A percentile compares a stretch with the other conserved stretches of the same genome.
phyloP scores from a whole-genome alignment of 2,329 filamentous ascomycete genomes.

The Penicillium crustosum region DNA sequence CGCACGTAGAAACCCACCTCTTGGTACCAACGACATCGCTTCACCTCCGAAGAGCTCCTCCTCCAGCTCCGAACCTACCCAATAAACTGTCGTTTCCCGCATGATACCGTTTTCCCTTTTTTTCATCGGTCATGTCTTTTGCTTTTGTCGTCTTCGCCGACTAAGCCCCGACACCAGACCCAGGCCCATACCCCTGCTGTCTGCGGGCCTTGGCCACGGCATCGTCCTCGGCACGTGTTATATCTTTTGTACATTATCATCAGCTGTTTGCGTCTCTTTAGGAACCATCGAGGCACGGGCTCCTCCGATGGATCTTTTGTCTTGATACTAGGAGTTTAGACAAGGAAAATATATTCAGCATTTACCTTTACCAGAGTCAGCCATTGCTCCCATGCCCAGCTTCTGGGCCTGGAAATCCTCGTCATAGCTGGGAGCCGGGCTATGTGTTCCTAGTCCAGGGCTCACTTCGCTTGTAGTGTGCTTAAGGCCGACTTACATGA shows the following conservation, averaged over 20 bases:
- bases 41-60: constrained; percentile 36
- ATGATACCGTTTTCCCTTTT: constrained; percentile 13
- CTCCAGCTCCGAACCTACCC: constrained; percentile 37
- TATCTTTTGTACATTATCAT: constrained; percentile 45
- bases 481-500: constrained; percentile 23
- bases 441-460: constrained; percentile 41
- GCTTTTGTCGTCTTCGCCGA: constrained; percentile 12
- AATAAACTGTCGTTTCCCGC: constrained; percentile 29
- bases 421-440: constrained; percentile 47
- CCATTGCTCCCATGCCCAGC: constrained; percentile 54
- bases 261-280: constrained; percentile 32
- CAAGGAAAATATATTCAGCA: constrained; percentile 23
- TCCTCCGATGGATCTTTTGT: constrained; percentile 15
- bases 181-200: constrained; percentile 55
- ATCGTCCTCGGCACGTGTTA: constrained; percentile 39
- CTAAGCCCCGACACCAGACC: constrained; percentile 57
- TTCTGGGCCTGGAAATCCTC: constrained; percentile 56
- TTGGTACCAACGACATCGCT: constrained; percentile 32
- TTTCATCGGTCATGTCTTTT: constrained; percentile 13
- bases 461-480: constrained; percentile 38
- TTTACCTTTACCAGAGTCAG: constrained; percentile 41
- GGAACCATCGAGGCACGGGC: constrained; percentile 3
- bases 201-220: constrained; percentile 46
- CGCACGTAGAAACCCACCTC: constrained; percentile 66
- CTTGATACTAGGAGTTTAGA: constrained; percentile 32